Base-by-base conservation (phyloP, 106 monocot genomes). In the Dendrobium huoshanense region DNA sequence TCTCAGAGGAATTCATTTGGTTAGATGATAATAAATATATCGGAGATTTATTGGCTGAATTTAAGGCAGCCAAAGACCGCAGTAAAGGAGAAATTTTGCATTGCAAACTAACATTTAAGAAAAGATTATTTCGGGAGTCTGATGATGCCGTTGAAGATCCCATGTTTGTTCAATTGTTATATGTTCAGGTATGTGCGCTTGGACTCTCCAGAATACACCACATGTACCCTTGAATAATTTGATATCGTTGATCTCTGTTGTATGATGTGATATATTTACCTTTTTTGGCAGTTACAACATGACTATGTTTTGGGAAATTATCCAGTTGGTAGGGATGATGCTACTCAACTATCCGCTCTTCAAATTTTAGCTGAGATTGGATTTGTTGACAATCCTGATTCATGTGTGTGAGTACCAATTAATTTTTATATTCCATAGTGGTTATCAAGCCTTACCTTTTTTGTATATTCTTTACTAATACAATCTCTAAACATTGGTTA, bases 11-110 rank as follows among this genome's bases (percentile, higher is more conserved):
- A 86, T 99, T 91, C 45, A 84, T 95, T 45, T 93, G 91, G 29
- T 79, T 99, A 85, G 99, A 99, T 88, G 99, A 99, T 67, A 99
- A 99, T 84, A 99, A 99, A 79, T 99, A 95, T 73, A 95, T 99
- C 67, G 99, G 99, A 31, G 99, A 99, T 85, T 72, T 95, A 75
- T 82, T 99, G 56, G 88, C 91, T 82, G 99, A 95, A 76, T 93
- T 99, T 79, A 99, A 91, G 83, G 91, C 87, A n/a, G 89, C 90
- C 51, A 99, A 99, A 83, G 99, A 99, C 55, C 89, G 95, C 25
- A 93, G 93, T 77, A 99, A 99, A 88, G 95, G 95, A 82, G 99
- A 99, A 56, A 91, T 95, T 85, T 77, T 95, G 77, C 95, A 99
- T 58, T 99, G 95, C 82, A 99, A 99, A 84, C 87, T 99, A 65